phyloP scores from a whole-genome alignment of 306 rosid species.

The Pyrus communis region DNA sequence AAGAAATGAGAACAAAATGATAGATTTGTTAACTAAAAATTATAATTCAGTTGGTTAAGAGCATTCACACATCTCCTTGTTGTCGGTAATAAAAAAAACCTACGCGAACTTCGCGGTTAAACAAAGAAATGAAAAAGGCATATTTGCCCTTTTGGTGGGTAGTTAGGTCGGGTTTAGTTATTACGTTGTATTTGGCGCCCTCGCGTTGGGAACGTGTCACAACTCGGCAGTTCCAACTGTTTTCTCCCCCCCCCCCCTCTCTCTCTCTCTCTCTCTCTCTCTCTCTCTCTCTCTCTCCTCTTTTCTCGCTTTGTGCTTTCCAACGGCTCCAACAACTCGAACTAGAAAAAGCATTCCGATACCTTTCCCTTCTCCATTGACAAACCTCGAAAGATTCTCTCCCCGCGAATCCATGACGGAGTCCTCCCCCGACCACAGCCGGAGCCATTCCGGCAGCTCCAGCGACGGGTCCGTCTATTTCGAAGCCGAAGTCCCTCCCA shows the following conservation, averaged over 20 bases:
- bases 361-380: neutral
- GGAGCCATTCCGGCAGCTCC: slow-evolving; percentile 21
- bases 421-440: slow-evolving; percentile 2
- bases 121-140: too few species aligned
- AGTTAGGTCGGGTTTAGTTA: neutral
- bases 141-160: neutral
- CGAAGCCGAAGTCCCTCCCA: slow-evolving; percentile 16
- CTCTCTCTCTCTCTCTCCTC: neutral
- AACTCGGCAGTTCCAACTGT: neutral
- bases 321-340: neutral
- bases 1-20: too few species aligned
- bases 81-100: too few species aligned
- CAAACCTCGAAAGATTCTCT: neutral
- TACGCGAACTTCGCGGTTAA: too few species aligned
- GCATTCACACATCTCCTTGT: too few species aligned
- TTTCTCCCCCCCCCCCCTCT: too few species aligned
- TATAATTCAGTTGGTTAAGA: too few species aligned
- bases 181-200: neutral
- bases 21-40: too few species aligned
- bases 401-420: slow-evolving; percentile 24
- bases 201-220: neutral
- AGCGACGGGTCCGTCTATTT: slow-evolving; percentile 36
- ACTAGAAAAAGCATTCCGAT: neutral
- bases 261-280: too few species aligned
- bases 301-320: neutral